Evolutionary conservation across 116 monocot species (phyloP).

Genomic region (Zostera marina): DNA sequence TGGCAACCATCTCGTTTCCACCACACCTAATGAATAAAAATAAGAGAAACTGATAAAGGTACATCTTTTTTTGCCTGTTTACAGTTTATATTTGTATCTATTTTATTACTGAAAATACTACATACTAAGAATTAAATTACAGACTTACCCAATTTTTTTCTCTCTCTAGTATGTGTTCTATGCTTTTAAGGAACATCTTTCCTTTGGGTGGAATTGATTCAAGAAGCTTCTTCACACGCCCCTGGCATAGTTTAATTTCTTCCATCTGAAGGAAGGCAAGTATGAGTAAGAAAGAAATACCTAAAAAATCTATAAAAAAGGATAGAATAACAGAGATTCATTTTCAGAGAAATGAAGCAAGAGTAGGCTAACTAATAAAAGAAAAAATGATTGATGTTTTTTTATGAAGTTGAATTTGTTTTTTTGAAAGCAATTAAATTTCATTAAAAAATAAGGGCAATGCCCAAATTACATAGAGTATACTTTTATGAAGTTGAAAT

Average conservation of each 20-base stretch:
- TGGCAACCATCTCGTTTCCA: slow-evolving; percentile 98
- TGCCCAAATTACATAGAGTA: no score
- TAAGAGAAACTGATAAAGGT: neutral
- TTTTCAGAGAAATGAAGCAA: no score
- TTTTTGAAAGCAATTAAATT: no score
- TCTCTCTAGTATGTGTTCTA: slow-evolving; percentile 90
- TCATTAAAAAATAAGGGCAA: no score
- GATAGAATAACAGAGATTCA: no score
- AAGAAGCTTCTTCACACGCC: slow-evolving; percentile 75
- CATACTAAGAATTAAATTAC: neutral
- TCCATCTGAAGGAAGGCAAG: slow-evolving; percentile 35
- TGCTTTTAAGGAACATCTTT: slow-evolving; percentile 78
- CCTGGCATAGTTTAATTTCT: slow-evolving; percentile 78
- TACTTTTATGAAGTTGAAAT: no score
- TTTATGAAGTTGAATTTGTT: no score
- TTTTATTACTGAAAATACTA: neutral
- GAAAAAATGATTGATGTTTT: no score
- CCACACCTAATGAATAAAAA: slow-evolving; percentile 42
- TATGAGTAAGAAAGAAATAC: no score
- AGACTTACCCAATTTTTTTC: slow-evolving; percentile 87
- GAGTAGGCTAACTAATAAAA: no score
- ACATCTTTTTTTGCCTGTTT: neutral
- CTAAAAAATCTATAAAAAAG: slow-evolving; percentile 1
- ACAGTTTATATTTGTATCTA: neutral
- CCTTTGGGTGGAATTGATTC: slow-evolving; percentile 93